Percentiles rank a stretch among this genome's conserved stretches.
phyloP scores from a whole-genome alignment of 73 alveolate genomes.

The Tetrahymena elliotti region DNA sequence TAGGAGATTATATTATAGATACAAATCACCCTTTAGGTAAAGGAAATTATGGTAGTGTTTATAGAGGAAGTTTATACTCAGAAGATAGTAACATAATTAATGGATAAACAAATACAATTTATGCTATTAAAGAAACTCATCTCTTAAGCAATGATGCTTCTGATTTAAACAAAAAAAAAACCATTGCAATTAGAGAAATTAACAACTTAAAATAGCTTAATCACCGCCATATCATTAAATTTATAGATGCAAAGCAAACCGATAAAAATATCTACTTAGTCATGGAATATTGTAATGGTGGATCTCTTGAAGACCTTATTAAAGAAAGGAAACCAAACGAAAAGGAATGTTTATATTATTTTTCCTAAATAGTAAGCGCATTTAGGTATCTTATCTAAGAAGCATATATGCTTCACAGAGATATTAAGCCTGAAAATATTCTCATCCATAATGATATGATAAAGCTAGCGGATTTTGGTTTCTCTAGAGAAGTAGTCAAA shows the following conservation, averaged over 20 bases:
- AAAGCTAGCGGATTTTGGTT: background rate
- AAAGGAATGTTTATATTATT: background rate
- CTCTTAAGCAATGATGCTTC: background rate
- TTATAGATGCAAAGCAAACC: conserved; percentile 49
- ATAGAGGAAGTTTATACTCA: background rate
- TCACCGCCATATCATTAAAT: conserved; percentile 55
- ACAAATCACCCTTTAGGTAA: background rate
- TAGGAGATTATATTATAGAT: background rate
- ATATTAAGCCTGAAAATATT: background rate
- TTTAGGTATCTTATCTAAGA: background rate
- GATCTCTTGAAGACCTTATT: conserved; percentile 50
- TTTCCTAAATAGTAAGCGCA: background rate
- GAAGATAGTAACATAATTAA: background rate
- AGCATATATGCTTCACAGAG: background rate
- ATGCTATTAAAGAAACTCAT: background rate
- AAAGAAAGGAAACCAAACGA: conserved; percentile 35
- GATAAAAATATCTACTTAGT: conserved; percentile 55
- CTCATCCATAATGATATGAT: background rate
- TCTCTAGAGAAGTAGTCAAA: background rate
- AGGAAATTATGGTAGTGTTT: background rate
- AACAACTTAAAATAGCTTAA: conserved; percentile 34
- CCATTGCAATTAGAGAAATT: conserved; percentile 29
- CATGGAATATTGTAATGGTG: conserved; percentile 72
- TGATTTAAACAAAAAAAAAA: background rate
- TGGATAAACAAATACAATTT: background rate